phyloP scores from a whole-genome alignment of 352 stramenopile species.

The Pythium aquatile region DNA sequence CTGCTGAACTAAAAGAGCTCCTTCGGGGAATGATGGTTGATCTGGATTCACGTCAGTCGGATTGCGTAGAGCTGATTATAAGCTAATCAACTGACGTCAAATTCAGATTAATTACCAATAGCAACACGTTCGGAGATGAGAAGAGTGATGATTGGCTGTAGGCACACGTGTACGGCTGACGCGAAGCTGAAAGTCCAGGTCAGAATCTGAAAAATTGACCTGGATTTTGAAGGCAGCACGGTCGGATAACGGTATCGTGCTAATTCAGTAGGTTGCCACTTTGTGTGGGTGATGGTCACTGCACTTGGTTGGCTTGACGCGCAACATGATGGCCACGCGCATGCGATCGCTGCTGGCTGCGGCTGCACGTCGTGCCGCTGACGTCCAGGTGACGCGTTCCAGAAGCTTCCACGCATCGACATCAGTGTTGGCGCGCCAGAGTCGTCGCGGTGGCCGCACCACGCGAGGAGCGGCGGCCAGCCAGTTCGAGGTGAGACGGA shows the following conservation, averaged over 20 bases:
- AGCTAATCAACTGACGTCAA: background rate
- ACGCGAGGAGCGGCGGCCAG: constrained; percentile 15
- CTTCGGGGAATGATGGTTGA: background rate
- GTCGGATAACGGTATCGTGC: background rate
- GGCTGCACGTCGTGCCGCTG: constrained; percentile 7
- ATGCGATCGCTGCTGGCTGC: constrained; percentile 12
- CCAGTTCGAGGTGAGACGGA: constrained; percentile 27
- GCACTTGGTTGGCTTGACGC: constrained; percentile 19
- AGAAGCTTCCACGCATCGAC: constrained; percentile 44
- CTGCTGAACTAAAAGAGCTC: background rate
- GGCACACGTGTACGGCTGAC: background rate
- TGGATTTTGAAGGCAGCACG: background rate
- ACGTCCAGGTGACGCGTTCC: background rate
- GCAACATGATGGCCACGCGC: constrained; percentile 9
- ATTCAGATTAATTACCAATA: background rate
- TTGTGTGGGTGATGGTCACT: background rate
- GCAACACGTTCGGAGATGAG: too few relatives aligned
- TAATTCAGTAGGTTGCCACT: background rate
- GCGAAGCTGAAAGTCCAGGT: background rate
- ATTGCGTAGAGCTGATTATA: background rate
- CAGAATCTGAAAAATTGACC: background rate
- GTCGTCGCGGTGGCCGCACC: constrained; percentile 36
- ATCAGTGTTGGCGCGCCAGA: constrained; percentile 36
- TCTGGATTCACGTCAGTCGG: background rate
- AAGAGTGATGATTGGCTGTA: background rate